Percentiles rank a stretch among this genome's conserved stretches.
These are phyloP conservation scores for Marasmius oreades DNA, from an alignment of 1,284 basidiomycete species.

Conservation along the genomic window DNA sequence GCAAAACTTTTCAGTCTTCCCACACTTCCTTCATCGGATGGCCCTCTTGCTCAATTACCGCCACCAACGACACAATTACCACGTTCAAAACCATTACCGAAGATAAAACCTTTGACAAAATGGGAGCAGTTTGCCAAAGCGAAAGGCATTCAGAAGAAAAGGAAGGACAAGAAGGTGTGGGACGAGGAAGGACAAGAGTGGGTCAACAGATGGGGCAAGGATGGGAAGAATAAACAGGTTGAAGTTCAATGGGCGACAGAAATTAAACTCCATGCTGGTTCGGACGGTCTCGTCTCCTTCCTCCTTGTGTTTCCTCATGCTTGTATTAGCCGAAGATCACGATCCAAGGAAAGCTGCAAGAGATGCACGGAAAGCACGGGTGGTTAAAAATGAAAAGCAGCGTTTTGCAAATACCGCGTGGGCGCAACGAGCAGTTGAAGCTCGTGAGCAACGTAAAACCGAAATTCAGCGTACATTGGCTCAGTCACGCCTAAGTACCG, in stretches of 20 bases:
- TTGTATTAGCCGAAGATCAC: conserved; percentile 56
- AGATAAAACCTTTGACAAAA: conserved; percentile 90
- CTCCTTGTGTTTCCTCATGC: conserved; percentile 7
- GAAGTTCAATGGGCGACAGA: conserved; percentile 95
- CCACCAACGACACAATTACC: conserved; percentile 76
- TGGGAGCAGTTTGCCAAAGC: conserved; percentile 96
- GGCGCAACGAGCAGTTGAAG: conserved; percentile 31
- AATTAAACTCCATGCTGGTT: conserved; percentile 82
- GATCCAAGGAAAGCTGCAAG: conserved; percentile 80
- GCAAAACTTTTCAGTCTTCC: conserved; percentile 82
- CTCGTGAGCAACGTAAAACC: conserved; percentile 57
- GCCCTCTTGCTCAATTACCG: conserved; percentile 84
- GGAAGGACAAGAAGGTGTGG: conserved; percentile 83
- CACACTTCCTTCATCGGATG: conserved; percentile 72
- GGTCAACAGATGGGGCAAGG: conserved; percentile 90
- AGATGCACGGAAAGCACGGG: conserved; percentile 74
- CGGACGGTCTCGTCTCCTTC: conserved; percentile 27
- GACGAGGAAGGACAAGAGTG: conserved; percentile 95
- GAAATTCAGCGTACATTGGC: conserved; percentile 80
- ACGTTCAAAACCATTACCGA: conserved; percentile 89
- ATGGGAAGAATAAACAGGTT: conserved; percentile 85
- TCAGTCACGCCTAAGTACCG: conserved; percentile 82
- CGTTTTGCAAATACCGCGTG: conserved; percentile 77
- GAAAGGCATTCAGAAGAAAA: conserved; percentile 88
- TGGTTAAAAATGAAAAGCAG: conserved; percentile 86